Evolutionary conservation across 495 filamentous ascomycete species (phyloP).

Genomic region (Thermothielavioides terrestris): DNA sequence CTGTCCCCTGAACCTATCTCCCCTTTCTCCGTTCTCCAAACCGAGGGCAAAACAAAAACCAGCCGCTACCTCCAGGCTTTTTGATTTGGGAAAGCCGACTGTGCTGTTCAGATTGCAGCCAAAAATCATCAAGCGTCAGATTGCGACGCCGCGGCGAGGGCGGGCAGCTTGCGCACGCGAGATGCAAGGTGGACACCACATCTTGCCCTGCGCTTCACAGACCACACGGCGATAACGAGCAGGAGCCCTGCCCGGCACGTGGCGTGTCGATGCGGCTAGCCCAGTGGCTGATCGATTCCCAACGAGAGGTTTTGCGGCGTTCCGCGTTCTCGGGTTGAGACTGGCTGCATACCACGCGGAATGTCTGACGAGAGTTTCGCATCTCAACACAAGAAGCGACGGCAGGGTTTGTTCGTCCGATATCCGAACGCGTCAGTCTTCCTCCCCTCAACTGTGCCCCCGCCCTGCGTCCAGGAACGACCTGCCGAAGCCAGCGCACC

Average conservation of each 20-base stretch:
- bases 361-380: conserved; percentile 7
- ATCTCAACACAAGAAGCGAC: background rate
- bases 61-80: background rate
- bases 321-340: background rate
- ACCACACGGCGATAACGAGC: background rate
- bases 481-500: conserved; percentile 5
- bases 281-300: background rate
- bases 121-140: conserved; percentile 8
- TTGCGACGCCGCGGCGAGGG: background rate
- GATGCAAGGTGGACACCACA: too few relatives aligned
- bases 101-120: conserved; percentile 5
- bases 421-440: conserved; percentile 5
- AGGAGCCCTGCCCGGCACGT: conserved; percentile 1
- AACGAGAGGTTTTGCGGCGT: background rate
- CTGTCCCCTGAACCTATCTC: too few relatives aligned
- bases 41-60: too few relatives aligned
- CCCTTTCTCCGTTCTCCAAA: too few relatives aligned
- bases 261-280: conserved; percentile 7
- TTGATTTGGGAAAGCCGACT: conserved; percentile 5
- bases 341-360: background rate
- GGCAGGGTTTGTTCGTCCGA: conserved; percentile 11
- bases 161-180: background rate
- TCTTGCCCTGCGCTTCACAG: conserved; percentile 3
- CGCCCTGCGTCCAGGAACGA: conserved; percentile 6
- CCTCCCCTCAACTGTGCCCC: conserved; percentile 7